phyloP scores from a whole-genome alignment of 2,329 filamentous ascomycete genomes.

The Botryotinia narcissicola region DNA sequence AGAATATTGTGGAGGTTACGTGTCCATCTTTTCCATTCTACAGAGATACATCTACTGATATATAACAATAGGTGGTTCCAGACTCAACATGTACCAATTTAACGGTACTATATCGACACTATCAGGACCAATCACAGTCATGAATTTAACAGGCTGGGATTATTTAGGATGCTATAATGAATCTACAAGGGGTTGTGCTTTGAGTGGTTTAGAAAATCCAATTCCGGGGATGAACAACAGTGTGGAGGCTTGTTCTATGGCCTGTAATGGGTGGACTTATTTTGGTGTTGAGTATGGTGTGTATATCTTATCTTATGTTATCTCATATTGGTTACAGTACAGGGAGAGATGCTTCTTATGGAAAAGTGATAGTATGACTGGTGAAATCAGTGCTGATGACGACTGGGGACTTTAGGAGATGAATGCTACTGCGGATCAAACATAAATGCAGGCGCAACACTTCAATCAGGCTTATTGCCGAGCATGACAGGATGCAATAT shows the following conservation, averaged over 20 bases:
- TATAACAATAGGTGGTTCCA: neutral
- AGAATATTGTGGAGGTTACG: conserved; percentile 38
- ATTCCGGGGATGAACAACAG: conserved; percentile 29
- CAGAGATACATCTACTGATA: neutral
- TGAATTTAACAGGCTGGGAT: conserved; percentile 16
- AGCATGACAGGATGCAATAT: neutral
- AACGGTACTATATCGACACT: conserved; percentile 13
- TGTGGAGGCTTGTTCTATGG: conserved; percentile 31
- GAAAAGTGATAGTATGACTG: neutral
- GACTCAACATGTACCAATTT: conserved; percentile 24
- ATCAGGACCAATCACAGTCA: conserved; percentile 26
- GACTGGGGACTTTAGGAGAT: neutral
- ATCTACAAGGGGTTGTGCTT: conserved; percentile 24
- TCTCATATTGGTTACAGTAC: neutral
- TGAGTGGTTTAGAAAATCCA: conserved; percentile 18
- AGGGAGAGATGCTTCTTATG: neutral
- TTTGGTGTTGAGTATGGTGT: conserved; percentile 42
- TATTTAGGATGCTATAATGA: conserved; percentile 30
- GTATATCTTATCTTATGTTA: neutral
- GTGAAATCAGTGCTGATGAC: neutral
- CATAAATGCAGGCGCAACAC: neutral
- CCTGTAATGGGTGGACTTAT: conserved; percentile 37
- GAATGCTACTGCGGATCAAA: conserved; percentile 5
- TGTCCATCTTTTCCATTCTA: neutral
- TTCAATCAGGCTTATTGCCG: neutral